Percentiles rank a stretch among this genome's conserved stretches.
These are phyloP conservation scores for Metarhizium rileyi DNA, from an alignment of 2,329 filamentous ascomycete species.

Conservation along the genomic window DNA sequence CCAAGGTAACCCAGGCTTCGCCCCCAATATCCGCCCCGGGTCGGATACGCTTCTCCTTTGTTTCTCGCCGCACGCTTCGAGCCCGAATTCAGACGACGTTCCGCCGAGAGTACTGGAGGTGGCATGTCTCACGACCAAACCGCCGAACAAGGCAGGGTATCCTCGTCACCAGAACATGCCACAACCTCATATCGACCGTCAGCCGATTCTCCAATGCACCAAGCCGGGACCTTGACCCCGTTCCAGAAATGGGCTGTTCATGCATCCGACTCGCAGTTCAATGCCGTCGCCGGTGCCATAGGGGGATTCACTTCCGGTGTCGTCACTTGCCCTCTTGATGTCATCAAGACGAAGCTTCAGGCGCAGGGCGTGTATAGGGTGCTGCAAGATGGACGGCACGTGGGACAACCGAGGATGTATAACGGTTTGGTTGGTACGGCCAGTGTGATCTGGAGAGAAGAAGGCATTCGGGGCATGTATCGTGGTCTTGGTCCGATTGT, in stretches of 20 bases:
- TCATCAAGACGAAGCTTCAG: conserved; percentile 97
- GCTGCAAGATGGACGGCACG: conserved; percentile 37
- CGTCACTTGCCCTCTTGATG: conserved; percentile 92
- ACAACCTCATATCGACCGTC: conserved; percentile 24
- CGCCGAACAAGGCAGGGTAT: conserved; percentile 20
- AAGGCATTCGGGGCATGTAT: conserved; percentile 85
- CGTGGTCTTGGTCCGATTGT: conserved; percentile 90
- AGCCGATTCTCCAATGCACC: conserved; percentile 23
- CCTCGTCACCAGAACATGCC: conserved; percentile 26
- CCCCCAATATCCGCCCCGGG: not conserved
- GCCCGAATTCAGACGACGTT: not conserved
- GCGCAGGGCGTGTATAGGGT: conserved; percentile 76
- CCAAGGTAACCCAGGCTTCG: not conserved
- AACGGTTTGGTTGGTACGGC: conserved; percentile 82
- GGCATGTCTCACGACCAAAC: conserved; percentile 45
- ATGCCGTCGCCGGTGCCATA: conserved; percentile 76
- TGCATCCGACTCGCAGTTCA: conserved; percentile 57
- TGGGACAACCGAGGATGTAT: conserved; percentile 55
- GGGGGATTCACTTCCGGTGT: conserved; percentile 90
- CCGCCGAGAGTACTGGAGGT: not conserved
- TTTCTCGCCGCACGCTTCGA: not conserved
- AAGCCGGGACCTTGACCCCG: conserved; percentile 25
- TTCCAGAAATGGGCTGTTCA: conserved; percentile 46
- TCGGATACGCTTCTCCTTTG: not conserved
- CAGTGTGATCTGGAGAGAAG: conserved; percentile 73